Percentiles rank a stretch among this genome's conserved stretches.
These are phyloP conservation scores for Paraphaeosphaeria sporulosa DNA, from an alignment of 2,329 filamentous ascomycete genomes.

Conservation along the genomic window DNA sequence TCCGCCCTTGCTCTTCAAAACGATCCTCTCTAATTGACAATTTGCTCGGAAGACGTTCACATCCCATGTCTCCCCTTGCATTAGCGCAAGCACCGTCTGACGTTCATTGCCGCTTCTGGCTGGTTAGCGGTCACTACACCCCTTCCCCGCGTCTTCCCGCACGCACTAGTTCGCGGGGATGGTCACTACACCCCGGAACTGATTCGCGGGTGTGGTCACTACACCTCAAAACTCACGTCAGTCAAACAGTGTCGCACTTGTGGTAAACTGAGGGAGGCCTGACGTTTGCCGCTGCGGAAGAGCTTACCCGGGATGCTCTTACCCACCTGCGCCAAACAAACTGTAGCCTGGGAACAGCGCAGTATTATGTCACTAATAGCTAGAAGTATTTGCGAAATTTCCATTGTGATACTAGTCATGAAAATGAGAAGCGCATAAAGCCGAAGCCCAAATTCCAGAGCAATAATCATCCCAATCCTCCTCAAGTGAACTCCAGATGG, in stretches of 20 bases:
- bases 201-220: conserved; percentile 5
- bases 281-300: not conserved
- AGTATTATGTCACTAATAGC: not conserved
- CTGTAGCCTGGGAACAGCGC: not conserved
- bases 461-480: not conserved
- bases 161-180: conserved; percentile 16
- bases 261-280: not conserved
- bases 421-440: not conserved
- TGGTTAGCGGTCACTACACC: not conserved
- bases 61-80: not conserved
- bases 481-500: not conserved
- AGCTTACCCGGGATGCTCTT: not conserved
- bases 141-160: conserved; percentile 17
- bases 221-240: not conserved
- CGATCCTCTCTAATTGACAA: not conserved
- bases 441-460: not conserved
- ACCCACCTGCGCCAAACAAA: too few species aligned
- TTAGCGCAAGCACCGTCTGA: not conserved
- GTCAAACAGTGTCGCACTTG: not conserved
- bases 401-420: not conserved
- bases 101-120: not conserved
- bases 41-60: not conserved
- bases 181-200: conserved; percentile 25
- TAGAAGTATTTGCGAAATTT: not conserved
- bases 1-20: not conserved